Base-by-base conservation (phyloP, 2,329 filamentous ascomycete species). In the Chaetomium sp. region DNA sequence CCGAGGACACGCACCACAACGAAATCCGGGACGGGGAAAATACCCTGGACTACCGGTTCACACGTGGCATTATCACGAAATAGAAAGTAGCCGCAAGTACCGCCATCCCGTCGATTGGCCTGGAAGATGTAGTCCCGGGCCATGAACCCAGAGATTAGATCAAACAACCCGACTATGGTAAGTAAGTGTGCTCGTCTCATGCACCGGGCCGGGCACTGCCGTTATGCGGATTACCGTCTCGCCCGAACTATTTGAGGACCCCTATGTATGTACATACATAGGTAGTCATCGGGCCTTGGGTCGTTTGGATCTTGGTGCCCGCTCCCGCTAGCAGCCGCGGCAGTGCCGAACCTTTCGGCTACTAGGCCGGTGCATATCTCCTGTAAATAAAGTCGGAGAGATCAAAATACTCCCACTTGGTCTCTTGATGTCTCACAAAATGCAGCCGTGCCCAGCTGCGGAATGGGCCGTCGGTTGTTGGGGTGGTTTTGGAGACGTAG, bases 61-160 rank as follows among this genome's bases (percentile, higher is more conserved):
- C 25, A 47, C n/a, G 33, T 54, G 47, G 49, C 12, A 23, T 4
- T 7, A 25, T 49, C 27, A 53, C 21, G 16, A 3, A 27, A 21
- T n/a, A n/a, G 7, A 23, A 62, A 29, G 54, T 55, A 58, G 61
- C 64, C 66, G 64, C 59, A 60, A 45, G 64, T 66, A 66, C 62
- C 42, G 25, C n/a, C 51, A 57, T 60, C 33, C 38, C 25, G 25
- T 60, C 62, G 42, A 64, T 61, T 58, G 45, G 51, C 56, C 38
- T 59, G 64, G 56, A 62, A 21, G 23, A 51, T 57, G 42, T 53
- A 16, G 13, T 56, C 38, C 59, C 42, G 25, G 33, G 59, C 65
- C 62, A 57, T 63, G 54, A 60, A 58, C 38, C 55, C 35, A 38
- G 27, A 60, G 10, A 66, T 59, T 60, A 60, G 59, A 57, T 29